phyloP scores from a whole-genome alignment of 1,139 yeast genomes.

The Pneumocystis carinii region DNA sequence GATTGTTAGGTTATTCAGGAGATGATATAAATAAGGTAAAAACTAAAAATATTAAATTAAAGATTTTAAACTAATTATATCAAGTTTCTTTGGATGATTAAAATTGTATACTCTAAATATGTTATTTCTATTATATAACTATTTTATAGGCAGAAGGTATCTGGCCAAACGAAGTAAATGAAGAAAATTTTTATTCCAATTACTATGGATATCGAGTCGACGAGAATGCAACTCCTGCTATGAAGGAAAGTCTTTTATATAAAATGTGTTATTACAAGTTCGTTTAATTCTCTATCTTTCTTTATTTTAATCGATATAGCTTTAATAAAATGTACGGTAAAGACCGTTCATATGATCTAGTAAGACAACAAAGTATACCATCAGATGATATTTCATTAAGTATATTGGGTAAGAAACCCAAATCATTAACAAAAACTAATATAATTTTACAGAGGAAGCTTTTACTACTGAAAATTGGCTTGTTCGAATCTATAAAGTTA shows the following conservation, averaged over 20 bases:
- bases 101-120: constrained; percentile 35
- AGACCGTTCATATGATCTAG: constrained; percentile 63
- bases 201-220: constrained; percentile 84
- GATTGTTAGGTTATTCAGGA: constrained; percentile 83
- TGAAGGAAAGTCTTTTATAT: constrained; percentile 85
- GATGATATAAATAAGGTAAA: constrained; percentile 66
- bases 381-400: constrained; percentile 15
- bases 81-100: constrained; percentile 92
- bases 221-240: constrained; percentile 59
- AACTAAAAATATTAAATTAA: neutral
- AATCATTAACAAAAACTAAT: constrained; percentile 18
- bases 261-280: constrained; percentile 77
- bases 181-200: constrained; percentile 68
- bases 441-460: constrained; percentile 79
- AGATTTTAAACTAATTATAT: neutral
- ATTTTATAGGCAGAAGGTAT: constrained; percentile 58
- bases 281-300: neutral
- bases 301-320: constrained; percentile 3
- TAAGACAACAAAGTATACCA: constrained; percentile 63
- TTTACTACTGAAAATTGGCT: constrained; percentile 95
- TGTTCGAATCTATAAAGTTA: constrained; percentile 85
- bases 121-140: neutral
- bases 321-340: constrained; percentile 61
- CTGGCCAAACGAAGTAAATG: constrained; percentile 95
- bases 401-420: constrained; percentile 2